phyloP scores from a whole-genome alignment of 768 basidiomycete genomes.

The Russula foetens region DNA sequence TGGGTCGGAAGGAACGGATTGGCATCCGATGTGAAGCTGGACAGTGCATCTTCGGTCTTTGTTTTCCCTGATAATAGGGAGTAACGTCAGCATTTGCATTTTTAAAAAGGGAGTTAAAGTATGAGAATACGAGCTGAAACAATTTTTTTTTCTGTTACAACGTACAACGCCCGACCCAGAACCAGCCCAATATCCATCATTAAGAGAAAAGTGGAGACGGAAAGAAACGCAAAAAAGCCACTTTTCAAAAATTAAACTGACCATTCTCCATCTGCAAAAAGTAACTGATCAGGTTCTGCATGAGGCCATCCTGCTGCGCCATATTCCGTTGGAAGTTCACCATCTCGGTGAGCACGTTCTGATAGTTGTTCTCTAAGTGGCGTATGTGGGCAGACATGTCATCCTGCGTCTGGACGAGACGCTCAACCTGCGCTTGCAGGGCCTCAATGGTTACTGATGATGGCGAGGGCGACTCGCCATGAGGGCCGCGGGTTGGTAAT shows the following conservation, averaged over 20 bases:
- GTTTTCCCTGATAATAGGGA: slow-evolving; percentile 26
- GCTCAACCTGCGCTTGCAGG: slow-evolving; percentile 44
- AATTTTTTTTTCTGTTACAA: slow-evolving; percentile 17
- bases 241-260: slow-evolving; percentile 29
- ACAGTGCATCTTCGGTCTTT: slow-evolving; percentile 26
- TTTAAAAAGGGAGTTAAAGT: slow-evolving; percentile 25
- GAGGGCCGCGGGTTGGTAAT: slow-evolving; percentile 15
- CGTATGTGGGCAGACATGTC: slow-evolving; percentile 47
- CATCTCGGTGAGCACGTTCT: slow-evolving; percentile 62
- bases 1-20: slow-evolving; percentile 52
- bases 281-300: slow-evolving; percentile 76
- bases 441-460: slow-evolving; percentile 26
- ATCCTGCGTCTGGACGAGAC: slow-evolving; percentile 39
- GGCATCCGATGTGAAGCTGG: slow-evolving; percentile 24
- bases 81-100: slow-evolving; percentile 17
- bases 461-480: slow-evolving; percentile 24
- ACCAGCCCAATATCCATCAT: slow-evolving; percentile 4
- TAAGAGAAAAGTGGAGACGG: not conserved
- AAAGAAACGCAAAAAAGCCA: not conserved
- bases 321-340: slow-evolving; percentile 63
- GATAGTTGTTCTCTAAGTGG: slow-evolving; percentile 55
- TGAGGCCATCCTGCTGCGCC: slow-evolving; percentile 78
- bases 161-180: slow-evolving; percentile 3
- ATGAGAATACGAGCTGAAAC: slow-evolving; percentile 28
- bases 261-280: slow-evolving; percentile 65